Evolutionary conservation across 225 moss, liverwort and hornwort genomes (phyloP).

Genomic region (Sphagnum contortum): DNA sequence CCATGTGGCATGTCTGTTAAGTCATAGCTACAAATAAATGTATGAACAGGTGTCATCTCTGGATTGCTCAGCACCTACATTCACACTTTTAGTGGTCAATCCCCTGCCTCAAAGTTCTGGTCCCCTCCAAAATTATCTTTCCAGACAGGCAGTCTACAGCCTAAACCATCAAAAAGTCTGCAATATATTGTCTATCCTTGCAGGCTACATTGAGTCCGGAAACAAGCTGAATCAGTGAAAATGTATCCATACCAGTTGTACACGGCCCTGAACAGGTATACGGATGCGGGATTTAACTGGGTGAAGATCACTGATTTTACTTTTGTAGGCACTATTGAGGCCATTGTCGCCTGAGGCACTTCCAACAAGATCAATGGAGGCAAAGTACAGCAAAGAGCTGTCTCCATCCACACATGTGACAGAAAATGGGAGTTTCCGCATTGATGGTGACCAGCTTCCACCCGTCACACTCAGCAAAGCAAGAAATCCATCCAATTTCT

Average conservation of each 20-base stretch:
- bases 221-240: too few relatives aligned
- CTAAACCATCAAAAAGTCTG: too few relatives aligned
- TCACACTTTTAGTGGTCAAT: conserved; percentile 18
- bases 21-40: conserved; percentile 97
- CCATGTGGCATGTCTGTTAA: conserved; percentile 98
- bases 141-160: too few relatives aligned
- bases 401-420: conserved; percentile 94
- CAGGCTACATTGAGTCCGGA: too few relatives aligned
- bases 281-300: conserved; percentile 65
- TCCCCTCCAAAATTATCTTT: too few relatives aligned
- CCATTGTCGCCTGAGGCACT: conserved; percentile 30
- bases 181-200: too few relatives aligned
- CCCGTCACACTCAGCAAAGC: conserved; percentile 88
- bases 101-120: not conserved
- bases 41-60: conserved; percentile 97
- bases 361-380: conserved; percentile 77
- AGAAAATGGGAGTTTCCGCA: conserved; percentile 74
- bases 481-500: conserved; percentile 89
- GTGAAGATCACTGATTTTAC: conserved; percentile 7
- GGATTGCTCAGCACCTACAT: conserved; percentile 91
- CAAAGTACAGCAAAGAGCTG: conserved; percentile 83
- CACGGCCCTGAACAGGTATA: conserved; percentile 78
- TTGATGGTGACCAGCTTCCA: conserved; percentile 71
- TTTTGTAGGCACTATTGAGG: conserved; percentile 17
- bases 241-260: conserved; percentile 59